Base-by-base conservation (phyloP, 495 filamentous ascomycete species). In the Penicillium lagena region DNA sequence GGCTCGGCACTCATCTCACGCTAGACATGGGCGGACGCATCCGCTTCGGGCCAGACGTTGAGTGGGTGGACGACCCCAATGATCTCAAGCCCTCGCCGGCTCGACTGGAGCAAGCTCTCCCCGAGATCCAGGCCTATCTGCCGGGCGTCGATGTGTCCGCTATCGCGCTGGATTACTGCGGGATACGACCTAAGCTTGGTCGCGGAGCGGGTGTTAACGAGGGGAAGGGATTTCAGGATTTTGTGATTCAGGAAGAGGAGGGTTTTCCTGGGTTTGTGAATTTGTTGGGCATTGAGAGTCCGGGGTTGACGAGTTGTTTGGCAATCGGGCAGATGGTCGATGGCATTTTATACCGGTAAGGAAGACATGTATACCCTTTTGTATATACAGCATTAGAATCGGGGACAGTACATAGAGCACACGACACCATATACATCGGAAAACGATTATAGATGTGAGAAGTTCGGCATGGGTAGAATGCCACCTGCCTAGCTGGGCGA, bases 11-110 rank as follows among this genome's bases (percentile, higher is more conserved):
- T 1, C 93, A 98, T 66, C 68, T 98, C 6, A 98, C 93, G 1
- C 75, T 97, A 13, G 93, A 98, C 58, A 74, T 97, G 70, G 79
- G 76, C 1, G 91, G 90, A 0, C 77, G 86, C 1, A 77, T 97
- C 27, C 84, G 90, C 31, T 98, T 98, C 59, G 93, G 93, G 0
- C 93, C 93, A 0, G 93, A 98, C 55, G 87, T 96, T 10, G 90
- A 97, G 62, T 97, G 94, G 93, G 81, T 94, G 1, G 71, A 79
- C 35, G 75, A 79, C 32, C 76, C 84, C 0, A 63, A 52, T 22
- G 80, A 85, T 50, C 65, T 80, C 32, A 64, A 62, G 29, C 73
- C 76, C 8, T 75, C 65, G n/a, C 63, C 68, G 34, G 66, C 68
- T n/a, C 68, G 86, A 2, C 64, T 95, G 40, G 49, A 61, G n/a